Evolutionary conservation across 2,329 filamentous ascomycete species (phyloP).

Genomic region (Bipolaris sorokiniana): DNA sequence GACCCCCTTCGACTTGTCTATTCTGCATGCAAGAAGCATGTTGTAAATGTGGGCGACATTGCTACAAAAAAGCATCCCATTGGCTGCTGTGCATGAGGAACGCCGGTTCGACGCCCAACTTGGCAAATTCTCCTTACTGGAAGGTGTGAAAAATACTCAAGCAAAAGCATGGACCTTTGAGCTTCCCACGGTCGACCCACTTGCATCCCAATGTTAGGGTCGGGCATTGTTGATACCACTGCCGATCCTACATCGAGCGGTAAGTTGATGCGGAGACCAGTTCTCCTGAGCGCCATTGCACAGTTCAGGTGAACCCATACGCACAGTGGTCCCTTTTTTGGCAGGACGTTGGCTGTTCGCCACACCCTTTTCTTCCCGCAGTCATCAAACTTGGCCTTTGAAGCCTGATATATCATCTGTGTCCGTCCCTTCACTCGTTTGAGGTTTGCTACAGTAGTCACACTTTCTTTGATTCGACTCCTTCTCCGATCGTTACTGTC

Average conservation of each 20-base stretch:
- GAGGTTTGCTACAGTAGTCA: slow-evolving; percentile 20
- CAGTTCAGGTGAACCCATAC: slow-evolving; percentile 10
- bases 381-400: slow-evolving; percentile 2
- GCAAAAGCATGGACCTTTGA: slow-evolving; percentile 12
- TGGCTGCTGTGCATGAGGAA: slow-evolving; percentile 1
- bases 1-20: not conserved
- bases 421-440: slow-evolving; percentile 6
- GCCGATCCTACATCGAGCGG: slow-evolving; percentile 13
- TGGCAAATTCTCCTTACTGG: slow-evolving; percentile 10
- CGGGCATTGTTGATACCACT: slow-evolving; percentile 11
- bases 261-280: slow-evolving; percentile 6
- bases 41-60: slow-evolving; percentile 2
- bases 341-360: not conserved
- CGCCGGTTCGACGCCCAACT: slow-evolving; percentile 5
- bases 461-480: slow-evolving; percentile 35
- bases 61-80: slow-evolving; percentile 9
- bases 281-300: slow-evolving; percentile 7
- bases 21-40: slow-evolving; percentile 3
- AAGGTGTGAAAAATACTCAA: not conserved
- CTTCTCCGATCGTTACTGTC: slow-evolving; percentile 11
- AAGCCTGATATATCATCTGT: slow-evolving; percentile 12
- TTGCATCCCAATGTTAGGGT: slow-evolving; percentile 4
- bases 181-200: slow-evolving; percentile 8
- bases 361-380: slow-evolving; percentile 6
- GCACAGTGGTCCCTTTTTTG: slow-evolving; percentile 7